Evolutionary conservation across 352 stramenopile species (phyloP), one percentile per base, ranked within the genome.

Genomic region (Globisporangium parvum): DNA sequence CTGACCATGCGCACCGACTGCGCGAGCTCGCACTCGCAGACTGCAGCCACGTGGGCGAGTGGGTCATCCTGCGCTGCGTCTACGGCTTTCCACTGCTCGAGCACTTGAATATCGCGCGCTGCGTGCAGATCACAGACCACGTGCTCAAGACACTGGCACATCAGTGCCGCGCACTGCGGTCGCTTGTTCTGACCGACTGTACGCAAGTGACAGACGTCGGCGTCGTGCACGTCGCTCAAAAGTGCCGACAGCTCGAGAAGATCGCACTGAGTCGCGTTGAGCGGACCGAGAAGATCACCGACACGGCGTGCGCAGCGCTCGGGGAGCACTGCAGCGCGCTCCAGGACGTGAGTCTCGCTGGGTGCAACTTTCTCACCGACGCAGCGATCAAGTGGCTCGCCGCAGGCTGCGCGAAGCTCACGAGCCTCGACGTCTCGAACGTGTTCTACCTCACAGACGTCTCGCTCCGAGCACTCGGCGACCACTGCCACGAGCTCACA

Each of bases 341-440:
- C 1, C 53, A 60, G 3, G 55, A 79, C 11, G 63, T 98, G 1
- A 85, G 82, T 26, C 57, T 98, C 1, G 73, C 73, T 2, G 90
- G 93, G 0, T 97, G 85, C 59, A 82, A 86, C 12, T 85, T 88
- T 55, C 62, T 98, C 15, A 95, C 91, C 0, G 92, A 98, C 54
- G 90, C 85, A 5, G 91, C 91, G 0, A 62, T 98, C 23, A 80
- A 85, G 20, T 98, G 90, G 90, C 66, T 98, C 24, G 77, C 74
- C 0, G 73, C 77, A 6, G 84, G 86, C 37, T 96, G 88, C n/a
- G 59, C 67, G 6, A 63, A 75, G 6, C 77, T 98, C 6, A 65
- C 84, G 40, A 60, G 64, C n/a, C 58, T 98, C 20, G 76, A 96
- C 59, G 57, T 98, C 18, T 87, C 59, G 12, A 83, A 87, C 24